Conservation (phyloP, 75 land plant genomes). For the Azolla pinnata region DNA sequence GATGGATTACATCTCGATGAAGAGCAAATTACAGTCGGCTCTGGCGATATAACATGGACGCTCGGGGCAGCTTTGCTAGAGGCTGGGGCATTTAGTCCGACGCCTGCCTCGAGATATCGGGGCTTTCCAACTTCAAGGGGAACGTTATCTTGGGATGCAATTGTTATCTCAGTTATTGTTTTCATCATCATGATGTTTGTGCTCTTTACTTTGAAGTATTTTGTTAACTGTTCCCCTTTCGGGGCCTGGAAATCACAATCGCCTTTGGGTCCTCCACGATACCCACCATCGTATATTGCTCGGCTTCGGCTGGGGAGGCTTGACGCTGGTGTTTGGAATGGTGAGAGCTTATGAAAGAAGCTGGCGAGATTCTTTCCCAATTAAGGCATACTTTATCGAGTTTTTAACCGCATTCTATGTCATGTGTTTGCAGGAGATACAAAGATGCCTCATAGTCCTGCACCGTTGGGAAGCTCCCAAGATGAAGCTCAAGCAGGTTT, state of each 20-base stretch:
- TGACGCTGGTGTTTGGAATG: background rate
- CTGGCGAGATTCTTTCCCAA: background rate
- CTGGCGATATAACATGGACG: conserved; percentile 99
- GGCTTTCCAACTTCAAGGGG: conserved; percentile 12
- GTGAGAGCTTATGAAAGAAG: background rate
- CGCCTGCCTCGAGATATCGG: conserved; percentile 8
- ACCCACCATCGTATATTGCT: background rate
- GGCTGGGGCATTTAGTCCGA: conserved; percentile 55
- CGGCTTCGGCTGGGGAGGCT: background rate
- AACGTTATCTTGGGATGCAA: conserved; percentile 19
- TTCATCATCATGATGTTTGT: conserved; percentile 35
- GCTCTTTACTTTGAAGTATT: conserved; percentile 38
- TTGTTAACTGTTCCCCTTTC: conserved; percentile 31
- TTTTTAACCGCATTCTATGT: background rate
- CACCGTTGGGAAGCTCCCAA: conserved; percentile 4
- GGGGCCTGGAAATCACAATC: conserved; percentile 41
- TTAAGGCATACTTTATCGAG: background rate
- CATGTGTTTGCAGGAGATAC: conserved; percentile 8
- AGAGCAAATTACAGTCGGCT: conserved; percentile 58
- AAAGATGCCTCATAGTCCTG: conserved; percentile 32
- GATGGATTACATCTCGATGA: conserved; percentile 80
- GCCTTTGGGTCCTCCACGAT: conserved; percentile 28
- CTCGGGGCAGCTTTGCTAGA: conserved; percentile 84
- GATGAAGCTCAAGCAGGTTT: conserved; percentile 15
- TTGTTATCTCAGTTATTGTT: conserved; percentile 25